A percentile compares a stretch with the other conserved stretches of the same genome.
Conservation (phyloP, 2,329 filamentous ascomycete species). For the Penicillium sp. region DNA sequence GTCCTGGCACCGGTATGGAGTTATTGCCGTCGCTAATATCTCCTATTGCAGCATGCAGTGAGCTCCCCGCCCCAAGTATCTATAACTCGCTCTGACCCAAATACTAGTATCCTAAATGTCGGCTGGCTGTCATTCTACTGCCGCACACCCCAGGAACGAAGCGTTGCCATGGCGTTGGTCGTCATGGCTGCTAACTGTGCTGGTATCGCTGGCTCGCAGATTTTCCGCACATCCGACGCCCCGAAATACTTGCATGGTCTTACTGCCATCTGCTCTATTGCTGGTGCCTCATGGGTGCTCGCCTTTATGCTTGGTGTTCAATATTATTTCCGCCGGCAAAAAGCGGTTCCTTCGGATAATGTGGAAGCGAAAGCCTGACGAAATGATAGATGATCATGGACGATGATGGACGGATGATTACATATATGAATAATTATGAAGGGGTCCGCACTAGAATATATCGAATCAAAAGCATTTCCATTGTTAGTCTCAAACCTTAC, state of each 20-base stretch:
- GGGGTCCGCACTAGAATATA: background rate
- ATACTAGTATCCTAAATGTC: constrained; percentile 50
- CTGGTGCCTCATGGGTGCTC: constrained; percentile 26
- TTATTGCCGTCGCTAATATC: constrained; percentile 29
- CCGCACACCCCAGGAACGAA: constrained; percentile 56
- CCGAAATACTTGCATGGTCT: constrained; percentile 27
- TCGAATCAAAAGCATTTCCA: background rate
- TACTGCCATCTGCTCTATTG: constrained; percentile 26
- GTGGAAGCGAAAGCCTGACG: background rate
- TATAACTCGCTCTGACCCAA: constrained; percentile 5
- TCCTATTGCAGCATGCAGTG: constrained; percentile 40
- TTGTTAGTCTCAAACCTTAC: background rate
- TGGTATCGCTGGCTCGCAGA: constrained; percentile 60
- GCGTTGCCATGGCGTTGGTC: constrained; percentile 58
- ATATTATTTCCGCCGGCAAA: constrained; percentile 24
- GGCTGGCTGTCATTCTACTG: constrained; percentile 59
- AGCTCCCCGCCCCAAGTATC: background rate
- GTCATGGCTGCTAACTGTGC: constrained; percentile 63
- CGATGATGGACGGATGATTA: background rate
- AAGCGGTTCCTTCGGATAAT: constrained; percentile 7
- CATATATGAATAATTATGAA: background rate
- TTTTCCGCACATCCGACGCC: constrained; percentile 47
- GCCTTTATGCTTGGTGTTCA: constrained; percentile 19
- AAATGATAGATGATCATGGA: background rate
- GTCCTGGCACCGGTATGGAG: constrained; percentile 31